Conservation (phyloP, 345 rosid genomes). For the Gossypium mustelinum region DNA sequence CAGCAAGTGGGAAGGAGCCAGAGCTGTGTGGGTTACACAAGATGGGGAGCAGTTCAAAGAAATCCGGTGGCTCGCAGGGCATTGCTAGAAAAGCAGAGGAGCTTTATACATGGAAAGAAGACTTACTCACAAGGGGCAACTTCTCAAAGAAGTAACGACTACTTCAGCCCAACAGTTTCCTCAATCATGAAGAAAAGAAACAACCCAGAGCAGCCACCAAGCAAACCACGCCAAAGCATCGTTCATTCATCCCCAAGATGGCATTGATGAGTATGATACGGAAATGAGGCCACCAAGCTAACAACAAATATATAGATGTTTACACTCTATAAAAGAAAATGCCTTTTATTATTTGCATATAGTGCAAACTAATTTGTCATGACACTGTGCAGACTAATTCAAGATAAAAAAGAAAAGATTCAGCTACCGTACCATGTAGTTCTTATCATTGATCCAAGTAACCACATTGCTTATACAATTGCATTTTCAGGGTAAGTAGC, state of each 20-base stretch:
- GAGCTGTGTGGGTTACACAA: slow-evolving; percentile 70
- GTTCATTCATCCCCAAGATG: slow-evolving; percentile 76
- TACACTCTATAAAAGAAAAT: slow-evolving; percentile 17
- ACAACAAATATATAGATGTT: slow-evolving; percentile 24
- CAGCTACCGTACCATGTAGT: slow-evolving; percentile 1
- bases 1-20: slow-evolving; percentile 86
- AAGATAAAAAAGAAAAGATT: slow-evolving; percentile 31
- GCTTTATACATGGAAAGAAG: slow-evolving; percentile 69
- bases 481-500: slow-evolving; percentile 1
- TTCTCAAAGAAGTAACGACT: slow-evolving; percentile 91
- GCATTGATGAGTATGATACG: slow-evolving; percentile 22
- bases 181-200: slow-evolving; percentile 84
- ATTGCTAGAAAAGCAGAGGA: slow-evolving; percentile 68
- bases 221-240: slow-evolving; percentile 40
- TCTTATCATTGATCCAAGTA: slow-evolving; percentile 7
- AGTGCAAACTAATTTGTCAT: slow-evolving; percentile 38
- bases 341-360: slow-evolving; percentile 19
- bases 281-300: slow-evolving; percentile 23
- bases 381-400: slow-evolving; percentile 39
- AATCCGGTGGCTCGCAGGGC: slow-evolving; percentile 43
- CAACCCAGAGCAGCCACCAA: slow-evolving; percentile 44
- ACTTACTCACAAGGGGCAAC: slow-evolving; percentile 69
- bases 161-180: slow-evolving; percentile 82
- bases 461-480: slow-evolving; percentile 1
- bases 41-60: slow-evolving; percentile 68